Evolutionary conservation across 2,329 filamentous ascomycete genomes (phyloP), one percentile per base, ranked within the genome.

Genomic region (Pseudogymnoascus sp.): DNA sequence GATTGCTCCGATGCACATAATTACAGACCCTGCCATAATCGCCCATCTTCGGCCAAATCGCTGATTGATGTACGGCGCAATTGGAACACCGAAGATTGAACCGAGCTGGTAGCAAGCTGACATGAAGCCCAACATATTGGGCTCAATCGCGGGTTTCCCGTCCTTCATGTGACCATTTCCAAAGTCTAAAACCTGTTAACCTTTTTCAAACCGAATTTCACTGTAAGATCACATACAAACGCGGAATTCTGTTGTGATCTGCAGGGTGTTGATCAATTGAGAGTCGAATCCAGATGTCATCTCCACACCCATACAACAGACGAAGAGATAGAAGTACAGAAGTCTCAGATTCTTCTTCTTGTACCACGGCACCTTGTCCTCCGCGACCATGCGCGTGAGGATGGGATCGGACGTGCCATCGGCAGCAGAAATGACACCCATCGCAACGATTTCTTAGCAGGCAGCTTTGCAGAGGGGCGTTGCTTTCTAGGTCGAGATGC

Each of bases 241-340:
- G n/a, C 31, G 50, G 11, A 33, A 57, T 19, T 6, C 5, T 8
- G 9, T 5, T 19, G 76, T 66, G 4, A 73, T 67, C 65, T 80
- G 77, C 9, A 80, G 68, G 31, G 75, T 75, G 65, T 79, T 79
- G 71, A 80, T 78, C 72, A 80, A 76, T 15, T 76, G 79, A 3
- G 78, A 80, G 66, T 83, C 80, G 62, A 82, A 83, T 0, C 81
- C 80, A n/a, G 78, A 80, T 0, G 81, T 83, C 40, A 81, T 81
- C 69, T 83, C 81, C 47, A 83, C 80, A 50, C 80, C 81, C 70
- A 83, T 78, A 70, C 78, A 82, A 21, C 78, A 78, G 9, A 79
- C 78, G 38, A 83, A 71, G 35, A 78, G 71, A 47, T 70, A 70
- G 15, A 78, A 38, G 66, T 78, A 77, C 69, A 78, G 70, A 36